Percentiles rank a stretch among this genome's conserved stretches.
phyloP scores from a whole-genome alignment of 768 basidiomycete genomes.

The Phanerodontia chrysosporium region DNA sequence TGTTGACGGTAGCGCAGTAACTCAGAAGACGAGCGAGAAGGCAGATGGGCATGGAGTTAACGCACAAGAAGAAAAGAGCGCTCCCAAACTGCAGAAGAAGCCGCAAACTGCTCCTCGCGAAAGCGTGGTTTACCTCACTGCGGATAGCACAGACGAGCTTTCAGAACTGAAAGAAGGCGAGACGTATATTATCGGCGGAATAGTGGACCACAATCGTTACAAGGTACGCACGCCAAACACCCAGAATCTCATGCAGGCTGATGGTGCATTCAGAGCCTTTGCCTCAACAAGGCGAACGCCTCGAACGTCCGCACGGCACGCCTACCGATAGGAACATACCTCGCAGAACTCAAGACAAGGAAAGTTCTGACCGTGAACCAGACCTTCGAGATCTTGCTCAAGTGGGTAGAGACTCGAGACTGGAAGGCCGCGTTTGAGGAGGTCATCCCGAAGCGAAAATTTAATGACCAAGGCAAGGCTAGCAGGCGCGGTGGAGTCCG shows the following conservation, averaged over 20 bases:
- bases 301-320: conserved; percentile 80
- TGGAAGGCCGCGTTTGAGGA: conserved; percentile 86
- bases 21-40: background rate
- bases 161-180: conserved; percentile 78
- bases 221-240: conserved; percentile 47
- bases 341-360: conserved; percentile 79
- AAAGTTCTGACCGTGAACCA: conserved; percentile 98
- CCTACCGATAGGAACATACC: conserved; percentile 90
- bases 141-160: conserved; percentile 86
- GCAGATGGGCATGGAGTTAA: conserved; percentile 1
- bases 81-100: conserved; percentile 1
- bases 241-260: conserved; percentile 11
- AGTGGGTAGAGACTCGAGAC: conserved; percentile 80
- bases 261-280: conserved; percentile 63
- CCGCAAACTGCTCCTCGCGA: conserved; percentile 24
- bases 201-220: conserved; percentile 94
- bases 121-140: conserved; percentile 86
- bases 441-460: conserved; percentile 93
- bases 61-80: background rate
- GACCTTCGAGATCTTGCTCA: conserved; percentile 84
- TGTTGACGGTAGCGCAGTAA: background rate
- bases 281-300: conserved; percentile 76
- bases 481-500: conserved; percentile 15
- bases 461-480: conserved; percentile 43
- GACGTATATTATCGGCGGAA: conserved; percentile 92